phyloP scores from a whole-genome alignment of 164 flowering plant genomes.

The Liriodendron chinense region DNA sequence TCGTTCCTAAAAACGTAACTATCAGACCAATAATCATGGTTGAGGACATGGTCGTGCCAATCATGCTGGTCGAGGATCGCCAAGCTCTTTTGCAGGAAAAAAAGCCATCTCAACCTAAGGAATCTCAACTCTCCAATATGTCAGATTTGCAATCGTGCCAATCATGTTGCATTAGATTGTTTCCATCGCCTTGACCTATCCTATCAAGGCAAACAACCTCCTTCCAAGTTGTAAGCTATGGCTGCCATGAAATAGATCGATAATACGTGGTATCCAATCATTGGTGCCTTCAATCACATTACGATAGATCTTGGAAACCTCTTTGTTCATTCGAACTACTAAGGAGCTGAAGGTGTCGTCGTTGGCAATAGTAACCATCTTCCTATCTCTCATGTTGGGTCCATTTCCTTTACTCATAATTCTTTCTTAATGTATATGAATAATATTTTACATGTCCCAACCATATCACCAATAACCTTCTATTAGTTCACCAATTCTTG shows the following conservation, averaged over 20 bases:
- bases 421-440: not conserved
- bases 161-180: not conserved
- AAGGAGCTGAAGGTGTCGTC: not conserved
- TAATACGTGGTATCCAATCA: not conserved
- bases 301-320: not conserved
- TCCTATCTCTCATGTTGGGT: not conserved
- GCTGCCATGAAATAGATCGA: too few species aligned
- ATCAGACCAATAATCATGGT: too few species aligned
- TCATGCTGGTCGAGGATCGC: too few species aligned
- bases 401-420: not conserved
- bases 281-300: not conserved
- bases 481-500: not conserved
- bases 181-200: not conserved
- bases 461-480: not conserved
- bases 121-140: not conserved
- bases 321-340: not conserved
- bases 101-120: too few species aligned
- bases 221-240: not conserved
- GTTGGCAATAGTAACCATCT: not conserved
- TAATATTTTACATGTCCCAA: not conserved
- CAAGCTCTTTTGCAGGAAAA: too few species aligned
- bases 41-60: too few species aligned
- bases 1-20: too few species aligned
- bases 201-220: not conserved
- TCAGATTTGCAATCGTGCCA: not conserved